Evolutionary conservation across 2,329 filamentous ascomycete species (phyloP), one percentile per base, ranked within the genome.

Genomic region (Dothidotthia symphoricarpi): DNA sequence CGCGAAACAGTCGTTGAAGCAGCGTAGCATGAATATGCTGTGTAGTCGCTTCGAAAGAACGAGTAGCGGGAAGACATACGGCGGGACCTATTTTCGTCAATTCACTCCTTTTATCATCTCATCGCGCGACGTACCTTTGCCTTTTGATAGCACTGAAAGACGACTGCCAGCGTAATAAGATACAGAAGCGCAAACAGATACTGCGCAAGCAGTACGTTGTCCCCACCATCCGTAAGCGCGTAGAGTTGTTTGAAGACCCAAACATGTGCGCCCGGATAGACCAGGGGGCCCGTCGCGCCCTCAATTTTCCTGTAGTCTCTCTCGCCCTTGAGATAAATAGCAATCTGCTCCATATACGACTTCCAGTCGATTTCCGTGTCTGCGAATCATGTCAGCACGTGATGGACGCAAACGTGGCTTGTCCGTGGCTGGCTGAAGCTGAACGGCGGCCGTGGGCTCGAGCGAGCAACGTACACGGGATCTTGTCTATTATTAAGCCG

Each of bases 311-410:
- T 81, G 67, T 98, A 98, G 68, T 96, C 85, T 62, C 86, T 82
- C 73, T 97, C 90, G 59, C 93, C 93, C 13, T 80, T 75, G 30
- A 90, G 71, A 59, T 85, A 93, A 54, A 90, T 82, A 27, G 78
- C 70, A 29, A 97, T 76, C 61, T 98, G 93, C 64, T 96, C 79
- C 90, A 98, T 97, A 68, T 98, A 98, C 0, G 93, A 88, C 42
- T 77, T 78, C 91, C 91, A 98, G 70, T 98, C 93, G 60, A 98
- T 98, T 68, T 98, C 93, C 28, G 93, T 98, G 65, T 98, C 93
- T 87, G 52, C 28, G 15, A 13, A n/a, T 2, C 6, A 2, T 19
- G 16, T 24, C 16, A 25, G 13, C 10, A 31, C 12, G 17, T 8
- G 7, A 31, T n/a, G 15, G 15, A 19, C 10, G 17, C 12, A 31